Conservation (phyloP, 129 eudicot genomes). For the Artemisia tridentata region DNA sequence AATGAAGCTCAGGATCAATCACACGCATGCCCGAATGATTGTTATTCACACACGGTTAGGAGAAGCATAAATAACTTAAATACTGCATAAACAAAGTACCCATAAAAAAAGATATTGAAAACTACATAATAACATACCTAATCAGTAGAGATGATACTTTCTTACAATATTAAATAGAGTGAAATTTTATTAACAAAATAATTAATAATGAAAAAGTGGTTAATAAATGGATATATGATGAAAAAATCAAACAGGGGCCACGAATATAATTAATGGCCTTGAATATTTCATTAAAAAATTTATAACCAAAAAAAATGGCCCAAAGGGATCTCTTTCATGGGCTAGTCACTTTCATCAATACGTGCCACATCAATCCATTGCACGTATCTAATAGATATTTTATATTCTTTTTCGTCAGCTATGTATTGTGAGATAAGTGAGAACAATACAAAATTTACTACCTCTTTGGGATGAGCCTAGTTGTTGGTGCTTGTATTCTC, state of each 20-base stretch:
- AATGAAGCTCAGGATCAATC: too few species aligned
- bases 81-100: too few species aligned
- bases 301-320: not conserved
- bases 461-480: too few species aligned
- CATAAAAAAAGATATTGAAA: too few species aligned
- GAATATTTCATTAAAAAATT: not conserved
- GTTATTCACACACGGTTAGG: too few species aligned
- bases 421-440: too few species aligned
- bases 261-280: constrained; percentile 6
- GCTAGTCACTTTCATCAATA: not conserved
- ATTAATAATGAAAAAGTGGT: not conserved
- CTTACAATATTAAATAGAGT: not conserved
- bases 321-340: not conserved
- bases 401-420: too few species aligned
- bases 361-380: constrained; percentile 29
- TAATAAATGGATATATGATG: constrained; percentile 1
- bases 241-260: constrained; percentile 9
- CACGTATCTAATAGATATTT: not conserved
- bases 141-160: not conserved
- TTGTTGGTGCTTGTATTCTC: too few species aligned
- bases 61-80: too few species aligned
- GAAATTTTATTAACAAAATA: not conserved
- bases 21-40: too few species aligned
- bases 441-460: too few species aligned
- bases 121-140: not conserved